Percentiles rank a stretch among this genome's conserved stretches.
These are phyloP conservation scores for Neckera pumila DNA, from an alignment of 225 moss, liverwort and hornwort genomes.

Conservation along the genomic window DNA sequence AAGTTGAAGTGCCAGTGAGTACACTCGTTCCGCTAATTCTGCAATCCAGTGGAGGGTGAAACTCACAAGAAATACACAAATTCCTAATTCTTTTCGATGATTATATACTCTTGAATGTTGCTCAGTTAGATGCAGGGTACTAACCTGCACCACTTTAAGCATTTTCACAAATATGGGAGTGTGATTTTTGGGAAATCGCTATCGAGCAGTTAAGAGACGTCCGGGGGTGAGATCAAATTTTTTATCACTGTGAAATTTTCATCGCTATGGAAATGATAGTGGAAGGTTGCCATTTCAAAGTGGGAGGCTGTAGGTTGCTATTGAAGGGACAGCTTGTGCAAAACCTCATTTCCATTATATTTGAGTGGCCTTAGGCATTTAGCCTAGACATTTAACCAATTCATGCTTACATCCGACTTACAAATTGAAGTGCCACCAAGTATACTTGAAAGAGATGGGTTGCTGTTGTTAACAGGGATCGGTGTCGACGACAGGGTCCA, in stretches of 20 bases:
- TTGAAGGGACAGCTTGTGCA: not conserved
- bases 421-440: not conserved
- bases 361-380: not conserved
- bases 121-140: not conserved
- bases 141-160: not conserved
- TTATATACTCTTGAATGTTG: not conserved
- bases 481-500: not conserved
- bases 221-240: not conserved
- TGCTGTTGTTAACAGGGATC: not conserved
- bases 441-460: not conserved
- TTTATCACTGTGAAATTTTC: not conserved
- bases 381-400: not conserved
- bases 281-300: not conserved
- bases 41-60: no score
- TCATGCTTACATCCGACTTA: no score
- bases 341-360: not conserved
- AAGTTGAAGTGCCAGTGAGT: slow-evolving; percentile 25
- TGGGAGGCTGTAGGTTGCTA: not conserved
- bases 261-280: not conserved
- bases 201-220: not conserved
- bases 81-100: not conserved
- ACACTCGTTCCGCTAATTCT: not conserved
- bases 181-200: not conserved
- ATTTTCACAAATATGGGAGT: not conserved
- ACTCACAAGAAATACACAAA: not conserved